phyloP scores from a whole-genome alignment of 805 yeast species.

The Cyberlindnera suaveolens region DNA sequence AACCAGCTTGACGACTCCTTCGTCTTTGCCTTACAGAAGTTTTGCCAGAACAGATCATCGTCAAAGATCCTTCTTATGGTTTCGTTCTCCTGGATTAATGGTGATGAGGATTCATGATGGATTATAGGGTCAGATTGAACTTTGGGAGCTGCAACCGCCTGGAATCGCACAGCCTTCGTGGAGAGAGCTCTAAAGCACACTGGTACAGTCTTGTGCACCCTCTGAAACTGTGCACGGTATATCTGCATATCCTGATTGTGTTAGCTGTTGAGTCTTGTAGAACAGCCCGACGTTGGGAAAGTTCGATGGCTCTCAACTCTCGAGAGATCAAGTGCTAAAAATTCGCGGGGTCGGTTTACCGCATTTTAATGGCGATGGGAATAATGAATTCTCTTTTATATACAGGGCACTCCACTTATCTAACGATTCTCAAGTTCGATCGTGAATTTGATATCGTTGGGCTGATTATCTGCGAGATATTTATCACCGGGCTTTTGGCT shows the following conservation, averaged over 20 bases:
- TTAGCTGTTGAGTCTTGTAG: too few relatives aligned
- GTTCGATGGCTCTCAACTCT: too few relatives aligned
- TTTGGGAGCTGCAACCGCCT: not conserved
- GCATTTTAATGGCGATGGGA: too few relatives aligned
- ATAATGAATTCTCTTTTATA: too few relatives aligned
- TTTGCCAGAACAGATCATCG: constrained; percentile 49
- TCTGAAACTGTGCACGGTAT: not conserved
- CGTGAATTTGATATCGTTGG: constrained; percentile 7
- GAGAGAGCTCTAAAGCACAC: not conserved
- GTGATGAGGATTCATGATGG: not conserved
- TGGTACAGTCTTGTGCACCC: not conserved
- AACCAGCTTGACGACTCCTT: constrained; percentile 3
- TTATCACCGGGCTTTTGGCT: not conserved
- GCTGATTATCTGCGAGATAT: not conserved
- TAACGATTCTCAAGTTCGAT: constrained; percentile 4
- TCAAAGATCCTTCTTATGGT: constrained; percentile 50
- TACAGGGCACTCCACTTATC: too few relatives aligned
- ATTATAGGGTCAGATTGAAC: too few relatives aligned
- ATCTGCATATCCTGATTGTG: not conserved
- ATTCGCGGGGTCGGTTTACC: not conserved
- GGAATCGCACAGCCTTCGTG: not conserved
- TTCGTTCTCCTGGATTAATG: constrained; percentile 20
- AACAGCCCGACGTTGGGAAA: too few relatives aligned
- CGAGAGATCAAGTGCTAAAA: not conserved
- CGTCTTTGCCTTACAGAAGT: constrained; percentile 31